A percentile compares a stretch with the other conserved stretches of the same genome.
phyloP scores from a whole-genome alignment of 2,329 filamentous ascomycete species.

The Colletotrichum tofieldiae region DNA sequence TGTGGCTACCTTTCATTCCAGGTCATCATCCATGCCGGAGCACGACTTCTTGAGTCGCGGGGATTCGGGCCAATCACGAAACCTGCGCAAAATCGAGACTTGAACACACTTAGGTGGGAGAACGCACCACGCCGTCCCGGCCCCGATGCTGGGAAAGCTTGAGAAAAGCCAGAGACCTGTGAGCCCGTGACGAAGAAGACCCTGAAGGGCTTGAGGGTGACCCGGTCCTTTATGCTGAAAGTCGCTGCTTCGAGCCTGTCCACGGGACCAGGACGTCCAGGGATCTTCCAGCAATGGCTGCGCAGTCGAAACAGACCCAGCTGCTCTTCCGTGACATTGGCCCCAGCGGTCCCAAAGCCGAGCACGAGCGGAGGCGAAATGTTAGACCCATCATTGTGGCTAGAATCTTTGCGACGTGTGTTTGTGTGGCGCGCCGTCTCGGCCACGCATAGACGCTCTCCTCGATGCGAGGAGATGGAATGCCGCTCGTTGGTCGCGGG shows the following conservation, averaged over 20 bases:
- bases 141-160: conserved; percentile 12
- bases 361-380: conserved; percentile 29
- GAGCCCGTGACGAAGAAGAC: conserved; percentile 21
- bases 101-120: conserved; percentile 11
- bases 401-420: not conserved
- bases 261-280: conserved; percentile 31
- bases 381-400: not conserved
- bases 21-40: conserved; percentile 32
- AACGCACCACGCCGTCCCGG: conserved; percentile 18
- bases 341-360: conserved; percentile 16
- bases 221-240: conserved; percentile 16
- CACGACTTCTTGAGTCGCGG: conserved; percentile 37
- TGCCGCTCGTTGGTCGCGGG: not conserved
- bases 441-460: not conserved
- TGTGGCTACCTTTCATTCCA: conserved; percentile 30
- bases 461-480: not conserved
- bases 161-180: conserved; percentile 10
- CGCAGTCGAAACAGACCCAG: conserved; percentile 29
- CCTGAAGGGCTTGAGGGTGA: conserved; percentile 15
- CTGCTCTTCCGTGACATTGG: conserved; percentile 20
- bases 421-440: conserved; percentile 6
- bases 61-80: conserved; percentile 32
- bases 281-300: conserved; percentile 38
- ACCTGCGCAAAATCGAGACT: conserved; percentile 35
- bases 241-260: conserved; percentile 26